Base-by-base conservation (phyloP, 176 grass and related monocot species). In the Otatea glauca region DNA sequence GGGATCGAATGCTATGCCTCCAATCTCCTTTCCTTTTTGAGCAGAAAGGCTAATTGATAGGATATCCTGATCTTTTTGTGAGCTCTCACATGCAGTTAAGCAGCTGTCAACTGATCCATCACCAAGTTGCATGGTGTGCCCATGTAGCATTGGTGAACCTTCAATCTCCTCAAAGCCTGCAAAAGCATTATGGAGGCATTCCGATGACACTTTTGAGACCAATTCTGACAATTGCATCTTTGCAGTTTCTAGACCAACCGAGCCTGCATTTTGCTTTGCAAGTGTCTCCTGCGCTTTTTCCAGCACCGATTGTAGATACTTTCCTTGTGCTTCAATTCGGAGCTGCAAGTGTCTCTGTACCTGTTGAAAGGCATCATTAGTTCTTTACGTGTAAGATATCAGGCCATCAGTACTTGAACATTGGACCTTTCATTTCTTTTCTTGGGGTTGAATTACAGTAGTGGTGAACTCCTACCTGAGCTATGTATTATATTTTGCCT, bases 321-420 rank as follows among this genome's bases (percentile, higher is more conserved):
- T 96, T 12, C 93, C 91, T 88, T 99, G 96, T 81, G 96, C 96
- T 92, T 99, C 96, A 60, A 99, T 99, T 60, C 96, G 90, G 54
- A 99, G 91, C 84, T 99, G 96, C 51, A 99, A 79, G 80, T 96
- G 93, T 69, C 96, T 94, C 75, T 99, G 96, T 65, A 99, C 96
- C 96, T 99, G 82, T 56, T 73, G 49, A 80, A 83, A 74, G 39
- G 42, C 29, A 51, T 74, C 13, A 9, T 74, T 74, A 83, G 29
- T 62, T 83, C 14, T 29, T 50, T 72, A 41, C 23, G 18, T 43
- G 48, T 81, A n/a, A 89, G 53, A 15, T 59, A 49, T 47, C 68
- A 84, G 60, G 27, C 71, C 44, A 75, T 85, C 51, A 65, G 2
- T 75, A 68, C 68, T 75, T 85, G 14, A 85, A 10, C 23, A 86